Conservation (phyloP, 306 rosid species). For the Cucumis melo region DNA sequence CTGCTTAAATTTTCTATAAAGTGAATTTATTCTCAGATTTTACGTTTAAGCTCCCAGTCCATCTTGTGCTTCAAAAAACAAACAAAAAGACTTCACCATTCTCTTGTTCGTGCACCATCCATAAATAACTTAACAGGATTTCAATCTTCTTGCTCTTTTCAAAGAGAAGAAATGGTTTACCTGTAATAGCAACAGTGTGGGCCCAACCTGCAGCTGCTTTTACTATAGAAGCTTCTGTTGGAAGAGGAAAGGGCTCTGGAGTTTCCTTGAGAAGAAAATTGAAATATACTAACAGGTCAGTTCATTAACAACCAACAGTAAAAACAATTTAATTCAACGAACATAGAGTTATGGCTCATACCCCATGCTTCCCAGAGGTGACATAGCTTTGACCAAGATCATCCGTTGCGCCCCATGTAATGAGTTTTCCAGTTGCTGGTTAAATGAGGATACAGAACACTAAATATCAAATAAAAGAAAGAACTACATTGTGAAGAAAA, state of each 20-base stretch:
- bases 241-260: slow-evolving; percentile 91
- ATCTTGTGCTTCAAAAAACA: not conserved
- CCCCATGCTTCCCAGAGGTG: slow-evolving; percentile 96
- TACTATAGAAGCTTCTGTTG: slow-evolving; percentile 45
- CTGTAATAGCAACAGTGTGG: slow-evolving; percentile 77
- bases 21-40: not conserved
- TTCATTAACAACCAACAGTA: slow-evolving; percentile 1
- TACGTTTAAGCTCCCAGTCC: too few species aligned
- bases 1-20: not conserved
- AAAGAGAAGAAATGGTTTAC: slow-evolving; percentile 29
- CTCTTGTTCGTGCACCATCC: not conserved
- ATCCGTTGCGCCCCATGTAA: slow-evolving; percentile 96
- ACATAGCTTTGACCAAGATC: slow-evolving; percentile 96
- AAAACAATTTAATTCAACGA: not conserved
- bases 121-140: not conserved
- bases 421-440: slow-evolving; percentile 72
- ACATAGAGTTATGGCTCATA: slow-evolving; percentile 17
- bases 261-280: slow-evolving; percentile 50
- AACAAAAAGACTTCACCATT: not conserved
- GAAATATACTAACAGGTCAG: slow-evolving; percentile 11
- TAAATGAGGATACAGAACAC: slow-evolving; percentile 4
- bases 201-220: slow-evolving; percentile 95
- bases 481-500: not conserved
- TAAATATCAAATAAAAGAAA: not conserved
- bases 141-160: not conserved